These are phyloP conservation scores for Apiospora sp. DNA, from an alignment of 2,329 filamentous ascomycete genomes.

Conservation along the genomic window DNA sequence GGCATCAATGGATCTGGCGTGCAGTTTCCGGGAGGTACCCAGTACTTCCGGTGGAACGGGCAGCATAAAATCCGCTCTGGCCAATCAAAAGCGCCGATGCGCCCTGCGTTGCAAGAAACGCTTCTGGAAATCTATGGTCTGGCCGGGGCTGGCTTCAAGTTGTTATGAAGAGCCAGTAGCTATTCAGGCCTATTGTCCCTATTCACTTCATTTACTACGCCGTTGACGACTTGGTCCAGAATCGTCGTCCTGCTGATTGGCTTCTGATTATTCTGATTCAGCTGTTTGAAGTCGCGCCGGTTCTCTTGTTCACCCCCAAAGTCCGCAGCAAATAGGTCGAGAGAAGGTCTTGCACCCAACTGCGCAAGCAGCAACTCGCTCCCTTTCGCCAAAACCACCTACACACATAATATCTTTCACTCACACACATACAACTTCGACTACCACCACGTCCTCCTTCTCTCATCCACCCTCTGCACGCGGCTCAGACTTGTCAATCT, in stretches of 20 bases:
- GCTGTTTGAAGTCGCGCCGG: constrained; percentile 3
- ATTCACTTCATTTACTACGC: constrained; percentile 19
- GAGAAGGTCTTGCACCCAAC: constrained; percentile 21
- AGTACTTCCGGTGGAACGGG: constrained; percentile 22
- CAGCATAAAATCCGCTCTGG: constrained; percentile 20
- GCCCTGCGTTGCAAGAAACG: constrained; percentile 20
- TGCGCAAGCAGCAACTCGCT: constrained; percentile 26
- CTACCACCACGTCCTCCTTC: constrained; percentile 9
- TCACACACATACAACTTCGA: background rate
- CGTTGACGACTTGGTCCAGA: constrained; percentile 21
- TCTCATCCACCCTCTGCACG: constrained; percentile 3
- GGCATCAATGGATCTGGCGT: constrained; percentile 1
- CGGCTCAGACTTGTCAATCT: constrained; percentile 12
- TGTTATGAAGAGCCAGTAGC: constrained; percentile 18
- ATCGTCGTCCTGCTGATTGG: constrained; percentile 23
- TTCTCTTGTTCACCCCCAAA: constrained; percentile 9
- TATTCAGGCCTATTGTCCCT: constrained; percentile 33
- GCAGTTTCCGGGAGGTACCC: constrained; percentile 17
- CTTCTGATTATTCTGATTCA: constrained; percentile 25
- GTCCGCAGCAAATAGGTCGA: constrained; percentile 8
- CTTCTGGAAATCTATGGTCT: constrained; percentile 21
- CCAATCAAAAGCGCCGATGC: constrained; percentile 7
- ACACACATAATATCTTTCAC: constrained; percentile 24
- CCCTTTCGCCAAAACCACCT: constrained; percentile 26
- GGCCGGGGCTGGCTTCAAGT: constrained; percentile 20